Conservation (phyloP, 176 grass and related monocot genomes). For the Otatea glauca region DNA sequence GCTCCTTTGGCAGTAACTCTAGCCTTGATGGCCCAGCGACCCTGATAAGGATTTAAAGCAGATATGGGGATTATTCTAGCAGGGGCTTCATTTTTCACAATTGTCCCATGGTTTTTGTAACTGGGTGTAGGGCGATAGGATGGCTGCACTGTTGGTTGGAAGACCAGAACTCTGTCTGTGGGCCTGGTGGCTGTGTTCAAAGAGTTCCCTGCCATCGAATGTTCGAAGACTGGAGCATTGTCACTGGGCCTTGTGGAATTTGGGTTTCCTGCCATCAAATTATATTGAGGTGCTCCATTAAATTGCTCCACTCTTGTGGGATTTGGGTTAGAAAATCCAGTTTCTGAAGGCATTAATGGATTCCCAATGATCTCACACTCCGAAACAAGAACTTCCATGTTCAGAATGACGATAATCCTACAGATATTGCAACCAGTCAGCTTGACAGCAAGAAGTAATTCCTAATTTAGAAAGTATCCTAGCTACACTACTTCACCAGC, state of each 20-base stretch:
- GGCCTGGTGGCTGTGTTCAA: conserved; percentile 46
- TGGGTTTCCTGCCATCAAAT: conserved; percentile 36
- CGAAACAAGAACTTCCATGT: conserved; percentile 67
- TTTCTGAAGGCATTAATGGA: conserved; percentile 46
- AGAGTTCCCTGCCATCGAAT: conserved; percentile 35
- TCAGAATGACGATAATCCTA: conserved; percentile 79
- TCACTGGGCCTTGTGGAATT: conserved; percentile 43
- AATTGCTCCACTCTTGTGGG: conserved; percentile 37
- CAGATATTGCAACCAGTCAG: conserved; percentile 47
- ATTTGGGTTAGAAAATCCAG: conserved; percentile 31
- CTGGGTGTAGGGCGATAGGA: conserved; percentile 73
- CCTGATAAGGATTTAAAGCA: conserved; percentile 89
- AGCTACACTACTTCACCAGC: background rate
- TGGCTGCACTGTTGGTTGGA: conserved; percentile 68
- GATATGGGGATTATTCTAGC: conserved; percentile 86
- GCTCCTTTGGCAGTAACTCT: conserved; percentile 91
- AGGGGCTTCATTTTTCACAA: conserved; percentile 91
- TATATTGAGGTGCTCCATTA: conserved; percentile 50
- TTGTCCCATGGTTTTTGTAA: conserved; percentile 80
- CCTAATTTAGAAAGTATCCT: background rate
- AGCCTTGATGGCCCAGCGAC: conserved; percentile 91
- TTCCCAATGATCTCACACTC: conserved; percentile 70
- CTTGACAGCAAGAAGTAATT: conserved; percentile 31
- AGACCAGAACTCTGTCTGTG: conserved; percentile 43
- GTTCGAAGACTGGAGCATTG: conserved; percentile 54